Conservation (phyloP, 2,329 filamentous ascomycete genomes). For the Aspergillus pseudoterreus region DNA sequence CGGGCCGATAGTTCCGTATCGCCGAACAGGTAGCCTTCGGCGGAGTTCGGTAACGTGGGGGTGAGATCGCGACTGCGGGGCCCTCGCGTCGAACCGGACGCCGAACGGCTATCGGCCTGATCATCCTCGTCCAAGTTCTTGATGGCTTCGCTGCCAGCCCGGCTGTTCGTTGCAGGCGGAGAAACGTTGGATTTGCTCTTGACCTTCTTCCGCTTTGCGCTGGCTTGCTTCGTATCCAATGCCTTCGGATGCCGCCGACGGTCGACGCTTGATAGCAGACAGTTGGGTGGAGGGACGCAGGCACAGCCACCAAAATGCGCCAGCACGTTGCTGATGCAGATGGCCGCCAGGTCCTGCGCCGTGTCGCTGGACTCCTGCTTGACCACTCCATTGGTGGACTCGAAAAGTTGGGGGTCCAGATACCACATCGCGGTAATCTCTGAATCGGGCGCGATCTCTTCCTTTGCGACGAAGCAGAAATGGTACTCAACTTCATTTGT, state of each 20-base stretch:
- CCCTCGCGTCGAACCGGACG: conserved; percentile 53
- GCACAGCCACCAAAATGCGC: conserved; percentile 50
- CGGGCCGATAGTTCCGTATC: conserved; percentile 57
- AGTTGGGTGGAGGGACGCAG: conserved; percentile 37
- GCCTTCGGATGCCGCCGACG: conserved; percentile 36
- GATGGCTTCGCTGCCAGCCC: conserved; percentile 57
- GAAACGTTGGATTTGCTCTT: conserved; percentile 47
- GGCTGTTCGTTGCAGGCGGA: conserved; percentile 55
- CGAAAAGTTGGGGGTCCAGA: conserved; percentile 38
- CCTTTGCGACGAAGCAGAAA: conserved; percentile 86
- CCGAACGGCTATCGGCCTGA: conserved; percentile 53
- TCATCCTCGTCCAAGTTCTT: conserved; percentile 55
- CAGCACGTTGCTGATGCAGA: conserved; percentile 46
- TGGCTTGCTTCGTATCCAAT: conserved; percentile 39
- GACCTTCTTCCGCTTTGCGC: conserved; percentile 47
- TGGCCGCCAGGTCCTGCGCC: conserved; percentile 39
- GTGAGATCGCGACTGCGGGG: conserved; percentile 61
- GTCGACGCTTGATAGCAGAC: conserved; percentile 42
- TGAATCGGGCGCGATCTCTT: conserved; percentile 61
- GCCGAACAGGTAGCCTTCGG: conserved; percentile 31
- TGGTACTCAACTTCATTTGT: conserved; percentile 76
- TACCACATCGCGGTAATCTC: conserved; percentile 50
- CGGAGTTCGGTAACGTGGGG: conserved; percentile 50
- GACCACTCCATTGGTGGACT: conserved; percentile 36
- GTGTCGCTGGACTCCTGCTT: conserved; percentile 40